A percentile compares a stretch with the other conserved stretches of the same genome.
Conservation (phyloP, 331 rosid genomes). For the Prunus yedoensis region DNA sequence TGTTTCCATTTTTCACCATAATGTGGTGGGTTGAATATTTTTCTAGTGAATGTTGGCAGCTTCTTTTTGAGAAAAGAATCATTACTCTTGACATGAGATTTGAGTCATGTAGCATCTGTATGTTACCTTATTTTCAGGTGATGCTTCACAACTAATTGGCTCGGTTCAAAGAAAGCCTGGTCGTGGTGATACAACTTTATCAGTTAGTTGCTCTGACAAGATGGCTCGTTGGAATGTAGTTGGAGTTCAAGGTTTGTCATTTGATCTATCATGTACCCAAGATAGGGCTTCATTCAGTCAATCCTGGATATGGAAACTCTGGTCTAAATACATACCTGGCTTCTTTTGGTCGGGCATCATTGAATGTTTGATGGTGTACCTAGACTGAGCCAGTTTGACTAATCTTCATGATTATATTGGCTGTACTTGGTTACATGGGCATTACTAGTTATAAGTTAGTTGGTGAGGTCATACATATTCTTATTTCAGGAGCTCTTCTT, state of each 20-base stretch:
- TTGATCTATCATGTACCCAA: not conserved
- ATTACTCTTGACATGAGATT: not conserved
- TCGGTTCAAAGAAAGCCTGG: slow-evolving; percentile 90
- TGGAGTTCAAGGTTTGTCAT: slow-evolving; percentile 82
- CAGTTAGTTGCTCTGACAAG: slow-evolving; percentile 98
- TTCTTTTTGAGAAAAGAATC: slow-evolving; percentile 13
- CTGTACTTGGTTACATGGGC: not conserved
- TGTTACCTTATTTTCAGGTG: slow-evolving; percentile 33
- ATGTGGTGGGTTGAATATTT: not conserved
- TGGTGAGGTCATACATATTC: slow-evolving; percentile 5
- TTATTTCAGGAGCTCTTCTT: slow-evolving; percentile 83
- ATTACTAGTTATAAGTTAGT: not conserved
- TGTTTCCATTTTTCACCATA: not conserved
- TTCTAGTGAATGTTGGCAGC: not conserved
- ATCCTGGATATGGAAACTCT: not conserved
- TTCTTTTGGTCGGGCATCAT: not conserved
- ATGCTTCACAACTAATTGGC: slow-evolving; percentile 33
- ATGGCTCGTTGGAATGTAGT: slow-evolving; percentile 81
- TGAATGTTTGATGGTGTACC: not conserved
- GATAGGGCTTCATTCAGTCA: not conserved
- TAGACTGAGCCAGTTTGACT: not conserved
- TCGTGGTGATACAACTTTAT: slow-evolving; percentile 82
- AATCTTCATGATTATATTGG: not conserved
- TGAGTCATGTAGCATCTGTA: not conserved
- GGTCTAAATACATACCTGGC: not conserved